These are phyloP conservation scores for Rhynchospora tenuis DNA, from an alignment of 176 grass and related monocot genomes.

Conservation along the genomic window DNA sequence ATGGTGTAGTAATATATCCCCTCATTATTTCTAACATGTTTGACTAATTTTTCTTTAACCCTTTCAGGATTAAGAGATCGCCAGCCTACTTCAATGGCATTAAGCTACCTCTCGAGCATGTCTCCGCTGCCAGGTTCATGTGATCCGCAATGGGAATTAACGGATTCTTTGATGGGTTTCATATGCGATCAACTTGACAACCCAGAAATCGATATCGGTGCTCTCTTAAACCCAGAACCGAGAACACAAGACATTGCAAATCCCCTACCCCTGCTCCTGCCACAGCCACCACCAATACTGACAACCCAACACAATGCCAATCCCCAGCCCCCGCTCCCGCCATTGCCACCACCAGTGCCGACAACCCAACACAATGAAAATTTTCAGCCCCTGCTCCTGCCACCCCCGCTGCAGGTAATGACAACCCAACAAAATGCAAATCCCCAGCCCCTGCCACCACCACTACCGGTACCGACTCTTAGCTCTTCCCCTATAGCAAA, in stretches of 20 bases:
- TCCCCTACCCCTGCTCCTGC: too few species aligned
- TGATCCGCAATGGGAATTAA: slow-evolving; percentile 36
- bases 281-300: background rate
- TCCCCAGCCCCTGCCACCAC: background rate
- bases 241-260: background rate
- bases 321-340: background rate
- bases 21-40: background rate
- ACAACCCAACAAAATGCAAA: background rate
- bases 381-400: background rate
- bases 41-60: background rate
- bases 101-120: background rate
- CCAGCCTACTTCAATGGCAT: background rate
- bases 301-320: background rate
- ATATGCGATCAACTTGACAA: slow-evolving; percentile 40
- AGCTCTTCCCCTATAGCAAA: background rate
- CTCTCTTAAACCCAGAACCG: slow-evolving; percentile 18
- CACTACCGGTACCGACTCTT: background rate
- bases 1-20: background rate
- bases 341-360: background rate
- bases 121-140: background rate
- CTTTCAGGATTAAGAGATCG: slow-evolving; percentile 2
- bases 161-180: slow-evolving; percentile 58
- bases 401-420: background rate
- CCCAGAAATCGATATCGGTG: slow-evolving; percentile 24
- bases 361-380: background rate